Evolutionary conservation across 2,329 filamentous ascomycete genomes (phyloP), one percentile per base, ranked within the genome.

Genomic region (Colletotrichum cereale): DNA sequence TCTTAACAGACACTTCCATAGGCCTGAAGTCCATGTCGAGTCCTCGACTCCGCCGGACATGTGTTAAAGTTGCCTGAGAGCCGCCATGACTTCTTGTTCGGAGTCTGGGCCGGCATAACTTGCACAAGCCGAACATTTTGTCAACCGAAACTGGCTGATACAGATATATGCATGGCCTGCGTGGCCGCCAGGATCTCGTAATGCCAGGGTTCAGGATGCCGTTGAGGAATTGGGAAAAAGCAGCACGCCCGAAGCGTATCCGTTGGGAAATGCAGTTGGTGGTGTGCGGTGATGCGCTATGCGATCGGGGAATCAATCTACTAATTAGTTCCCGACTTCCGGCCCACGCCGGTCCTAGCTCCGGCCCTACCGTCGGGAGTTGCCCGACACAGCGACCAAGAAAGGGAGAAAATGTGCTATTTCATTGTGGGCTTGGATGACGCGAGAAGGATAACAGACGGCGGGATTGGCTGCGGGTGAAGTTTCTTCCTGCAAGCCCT

Each of bases 371-470:
- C 38, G 65, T 68, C 68, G 68, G 65, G 29, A 44, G 2, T 38
- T 47, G 65, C 29, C 68, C 68, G 68, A 71, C 68, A 21, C 14
- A 31, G 34, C 18, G 5, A 6, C 44, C 42, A 44, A 48, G 34
- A 34, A 31, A 34, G 42, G 50, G 21, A 44, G 44, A n/a, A 38
- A 67, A 68, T 58, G 67, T 68, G 56, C 65, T 44, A 68, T 21
- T 68, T 68, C 44, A 64, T 68, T 68, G 65, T 68, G 58, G 65
- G 26, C 29, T 63, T 53, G 18, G 38, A 71, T 64, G 58, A 10
- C 68, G 68, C 38, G 47, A 71, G 68, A 64, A 29, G 18, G 36
- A 29, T 5, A 29, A 36, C 14, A 6, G 18, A 52, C 14, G 7
- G 5, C 14, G 3, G 24, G 58, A 71, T 68, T 68, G 68, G 65